phyloP scores from a whole-genome alignment of 2,329 filamentous ascomycete species.

The Apiospora saccharicola region DNA sequence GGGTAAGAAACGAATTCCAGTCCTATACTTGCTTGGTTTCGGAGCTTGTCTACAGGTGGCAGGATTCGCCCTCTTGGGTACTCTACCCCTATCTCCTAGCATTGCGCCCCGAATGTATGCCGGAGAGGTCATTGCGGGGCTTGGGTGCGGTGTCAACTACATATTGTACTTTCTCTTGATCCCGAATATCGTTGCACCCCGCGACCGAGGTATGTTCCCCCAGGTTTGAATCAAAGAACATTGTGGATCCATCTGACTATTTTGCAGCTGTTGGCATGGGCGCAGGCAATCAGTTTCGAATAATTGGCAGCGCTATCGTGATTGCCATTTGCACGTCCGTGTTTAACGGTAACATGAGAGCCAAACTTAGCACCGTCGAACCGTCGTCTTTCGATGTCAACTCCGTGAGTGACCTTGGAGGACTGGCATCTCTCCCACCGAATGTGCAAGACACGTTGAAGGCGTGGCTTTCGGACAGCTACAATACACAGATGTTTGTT shows the following conservation, averaged over 20 bases:
- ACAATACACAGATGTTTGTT: background rate
- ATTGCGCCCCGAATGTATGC: slow-evolving; percentile 24
- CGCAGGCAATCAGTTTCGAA: slow-evolving; percentile 25
- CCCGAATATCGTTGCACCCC: background rate
- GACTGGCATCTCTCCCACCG: background rate
- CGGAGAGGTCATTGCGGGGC: slow-evolving; percentile 26
- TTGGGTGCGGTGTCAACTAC: slow-evolving; percentile 28
- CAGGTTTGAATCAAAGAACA: too few relatives aligned
- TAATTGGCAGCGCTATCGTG: slow-evolving; percentile 28
- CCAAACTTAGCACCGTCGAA: background rate
- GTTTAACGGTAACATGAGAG: background rate
- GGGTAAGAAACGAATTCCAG: background rate
- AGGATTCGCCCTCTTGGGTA: background rate
- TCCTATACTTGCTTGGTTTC: slow-evolving; percentile 7
- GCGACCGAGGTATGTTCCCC: background rate
- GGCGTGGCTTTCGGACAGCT: background rate
- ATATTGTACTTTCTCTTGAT: background rate
- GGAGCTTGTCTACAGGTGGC: background rate
- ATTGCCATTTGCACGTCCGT: slow-evolving; percentile 29
- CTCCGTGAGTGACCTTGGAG: too few relatives aligned
- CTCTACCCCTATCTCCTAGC: too few relatives aligned
- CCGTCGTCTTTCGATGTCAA: too few relatives aligned
- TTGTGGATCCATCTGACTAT: background rate
- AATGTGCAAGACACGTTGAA: background rate
- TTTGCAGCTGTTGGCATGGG: slow-evolving; percentile 29